Percentiles rank a stretch among this genome's conserved stretches.
Conservation (phyloP, 2,329 filamentous ascomycete genomes). For the Monilinia vaccinii-corymbosi region DNA sequence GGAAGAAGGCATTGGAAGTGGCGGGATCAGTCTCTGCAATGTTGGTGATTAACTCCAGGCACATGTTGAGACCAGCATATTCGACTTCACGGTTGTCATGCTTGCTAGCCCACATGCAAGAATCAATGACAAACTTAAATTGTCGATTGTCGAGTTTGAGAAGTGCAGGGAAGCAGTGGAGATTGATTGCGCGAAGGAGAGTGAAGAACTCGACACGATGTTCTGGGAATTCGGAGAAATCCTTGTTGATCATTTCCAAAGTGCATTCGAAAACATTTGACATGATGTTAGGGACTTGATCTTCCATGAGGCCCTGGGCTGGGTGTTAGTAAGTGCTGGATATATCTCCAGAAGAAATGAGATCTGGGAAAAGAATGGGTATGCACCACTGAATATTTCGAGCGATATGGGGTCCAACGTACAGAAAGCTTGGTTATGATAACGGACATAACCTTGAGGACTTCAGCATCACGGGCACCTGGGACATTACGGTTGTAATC, state of each 20-base stretch:
- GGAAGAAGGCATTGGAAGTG: conserved; percentile 93
- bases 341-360: conserved; percentile 11
- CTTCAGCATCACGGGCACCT: conserved; percentile 90
- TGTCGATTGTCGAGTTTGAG: conserved; percentile 91
- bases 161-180: conserved; percentile 91
- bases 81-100: conserved; percentile 98
- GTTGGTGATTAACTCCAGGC: conserved; percentile 92
- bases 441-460: conserved; percentile 93
- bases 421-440: conserved; percentile 95
- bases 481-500: conserved; percentile 98
- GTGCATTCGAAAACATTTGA: conserved; percentile 98
- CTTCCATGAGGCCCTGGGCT: conserved; percentile 80
- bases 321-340: conserved; percentile 26
- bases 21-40: conserved; percentile 83
- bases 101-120: conserved; percentile 99
- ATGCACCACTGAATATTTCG: conserved; percentile 38
- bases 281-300: conserved; percentile 95
- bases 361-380: conserved; percentile 17
- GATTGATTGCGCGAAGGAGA: conserved; percentile 86
- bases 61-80: conserved; percentile 94
- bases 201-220: conserved; percentile 99
- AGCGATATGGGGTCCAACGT: conserved; percentile 47
- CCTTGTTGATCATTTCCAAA: conserved; percentile 99
- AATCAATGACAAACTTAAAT: conserved; percentile 99
- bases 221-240: conserved; percentile 98